Evolutionary conservation across 352 stramenopile genomes (phyloP), one percentile per base, ranked within the genome.

Genomic region (Phytopythium montanum): DNA sequence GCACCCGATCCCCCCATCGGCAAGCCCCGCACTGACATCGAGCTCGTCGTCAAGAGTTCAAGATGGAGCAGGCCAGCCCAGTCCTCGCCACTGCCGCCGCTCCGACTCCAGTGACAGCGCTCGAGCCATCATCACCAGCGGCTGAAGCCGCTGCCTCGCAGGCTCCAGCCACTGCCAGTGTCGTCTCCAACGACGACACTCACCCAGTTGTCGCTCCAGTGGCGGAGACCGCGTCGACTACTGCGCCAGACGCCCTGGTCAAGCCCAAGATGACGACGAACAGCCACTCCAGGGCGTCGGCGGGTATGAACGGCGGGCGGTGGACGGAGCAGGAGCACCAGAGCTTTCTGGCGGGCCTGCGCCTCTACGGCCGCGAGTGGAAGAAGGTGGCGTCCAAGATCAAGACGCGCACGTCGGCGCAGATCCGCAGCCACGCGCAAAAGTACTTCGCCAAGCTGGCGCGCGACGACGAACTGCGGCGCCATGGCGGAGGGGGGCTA

Each of bases 271-370:
- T 4, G 16, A 5, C 34, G 34, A 3, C 48, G 1, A 18, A 5
- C 38, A 82, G 72, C 45, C 62, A 75, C 31, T 58, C 62, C 62
- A 88, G 85, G 44, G 72, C 72, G 14, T 76, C 85, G 28, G 68
- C 68, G 45, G 78, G 76, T n/a, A 93, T 91, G 81, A 94, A 92
- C 57, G 83, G 82, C 53, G 96, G 96, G 14, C 84, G 95, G 44
- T 99, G 96, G 96, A 98, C 94, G 1, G 72, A 92, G 29, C 78
- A 95, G 76, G 96, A 99, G 69, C 96, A 99, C 65, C 77, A 98
- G 66, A 93, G 87, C 46, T 99, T 99, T 67, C 81, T 99, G 23
- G 76, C 83, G 26, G 96, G 96, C 10, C 79, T 99, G 18, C 78
- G 88, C 21, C 67, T 95, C 23, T 98, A 98, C 65, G 97, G 97